Percentiles rank a stretch among this genome's conserved stretches.
phyloP scores from a whole-genome alignment of 2,329 filamentous ascomycete species.

The Colletotrichum salicis region DNA sequence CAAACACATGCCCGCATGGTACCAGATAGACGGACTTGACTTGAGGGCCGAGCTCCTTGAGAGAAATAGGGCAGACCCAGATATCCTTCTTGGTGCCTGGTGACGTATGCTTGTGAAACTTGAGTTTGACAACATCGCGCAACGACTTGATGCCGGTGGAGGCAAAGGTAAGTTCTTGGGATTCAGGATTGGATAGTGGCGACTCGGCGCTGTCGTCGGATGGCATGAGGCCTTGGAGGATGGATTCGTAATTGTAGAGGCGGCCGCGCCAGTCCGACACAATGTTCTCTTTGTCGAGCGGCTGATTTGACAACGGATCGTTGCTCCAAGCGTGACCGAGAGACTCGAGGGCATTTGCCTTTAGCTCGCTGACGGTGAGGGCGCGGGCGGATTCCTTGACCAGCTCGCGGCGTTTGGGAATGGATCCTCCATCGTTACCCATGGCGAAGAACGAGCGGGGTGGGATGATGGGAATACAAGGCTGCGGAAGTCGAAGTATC shows the following conservation, averaged over 20 bases:
- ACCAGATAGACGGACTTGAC: constrained; percentile 89
- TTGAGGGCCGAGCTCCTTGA: constrained; percentile 83
- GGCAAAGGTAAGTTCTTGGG: constrained; percentile 51
- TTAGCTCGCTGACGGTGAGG: constrained; percentile 85
- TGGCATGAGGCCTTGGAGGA: constrained; percentile 73
- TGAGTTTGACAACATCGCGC: constrained; percentile 87
- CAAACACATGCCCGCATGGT: constrained; percentile 95
- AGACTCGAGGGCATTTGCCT: constrained; percentile 86
- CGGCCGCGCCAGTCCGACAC: constrained; percentile 87
- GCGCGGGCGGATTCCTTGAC: constrained; percentile 91
- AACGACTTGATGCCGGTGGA: constrained; percentile 77
- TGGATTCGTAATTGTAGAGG: constrained; percentile 94
- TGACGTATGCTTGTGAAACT: constrained; percentile 66
- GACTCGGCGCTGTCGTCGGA: constrained; percentile 43
- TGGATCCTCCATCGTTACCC: constrained; percentile 98
- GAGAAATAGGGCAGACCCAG: constrained; percentile 88
- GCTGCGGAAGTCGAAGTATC: background rate
- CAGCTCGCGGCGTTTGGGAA: constrained; percentile 93
- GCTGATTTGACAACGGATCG: constrained; percentile 85
- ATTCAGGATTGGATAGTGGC: constrained; percentile 39
- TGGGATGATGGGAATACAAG: background rate
- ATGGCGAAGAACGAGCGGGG: constrained; percentile 60
- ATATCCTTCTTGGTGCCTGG: constrained; percentile 61
- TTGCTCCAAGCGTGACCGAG: constrained; percentile 87
- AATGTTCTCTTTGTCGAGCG: constrained; percentile 74